Conservation (phyloP, 1,284 basidiomycete genomes). For the Ceratobasidium sp. region DNA sequence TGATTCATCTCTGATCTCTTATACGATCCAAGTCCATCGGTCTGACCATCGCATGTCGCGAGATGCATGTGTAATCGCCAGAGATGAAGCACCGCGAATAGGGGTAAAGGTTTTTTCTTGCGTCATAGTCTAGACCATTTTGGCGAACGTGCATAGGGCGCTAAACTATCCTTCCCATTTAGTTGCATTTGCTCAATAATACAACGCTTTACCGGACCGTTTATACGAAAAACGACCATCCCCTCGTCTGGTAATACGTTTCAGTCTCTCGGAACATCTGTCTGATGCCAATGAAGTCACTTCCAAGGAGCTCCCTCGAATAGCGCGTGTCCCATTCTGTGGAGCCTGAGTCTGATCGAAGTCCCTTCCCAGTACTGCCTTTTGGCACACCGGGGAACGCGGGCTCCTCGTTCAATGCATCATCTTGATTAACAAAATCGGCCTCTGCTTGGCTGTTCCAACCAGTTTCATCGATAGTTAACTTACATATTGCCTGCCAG, state of each 20-base stretch:
- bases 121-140: no score
- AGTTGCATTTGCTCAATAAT: no score
- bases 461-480: neutral
- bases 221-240: constrained; percentile 26
- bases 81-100: no score
- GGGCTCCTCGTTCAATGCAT: constrained; percentile 21
- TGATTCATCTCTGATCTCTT: no score
- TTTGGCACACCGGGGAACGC: constrained; percentile 41
- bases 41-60: no score
- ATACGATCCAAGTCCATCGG: no score
- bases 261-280: constrained; percentile 32
- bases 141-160: no score
- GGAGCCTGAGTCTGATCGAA: constrained; percentile 1
- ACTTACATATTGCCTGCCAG: constrained; percentile 31
- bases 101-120: no score
- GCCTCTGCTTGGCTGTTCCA: neutral
- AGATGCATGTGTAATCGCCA: no score
- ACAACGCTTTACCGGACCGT: no score
- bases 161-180: no score
- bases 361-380: constrained; percentile 34
- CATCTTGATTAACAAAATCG: constrained; percentile 1
- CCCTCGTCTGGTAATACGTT: constrained; percentile 14
- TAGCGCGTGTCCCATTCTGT: constrained; percentile 16
- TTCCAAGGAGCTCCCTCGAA: constrained; percentile 12
- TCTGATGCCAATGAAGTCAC: constrained; percentile 31